These are phyloP conservation scores for Hagleromyces aurorensis DNA, from an alignment of 805 yeast genomes.

Conservation along the genomic window DNA sequence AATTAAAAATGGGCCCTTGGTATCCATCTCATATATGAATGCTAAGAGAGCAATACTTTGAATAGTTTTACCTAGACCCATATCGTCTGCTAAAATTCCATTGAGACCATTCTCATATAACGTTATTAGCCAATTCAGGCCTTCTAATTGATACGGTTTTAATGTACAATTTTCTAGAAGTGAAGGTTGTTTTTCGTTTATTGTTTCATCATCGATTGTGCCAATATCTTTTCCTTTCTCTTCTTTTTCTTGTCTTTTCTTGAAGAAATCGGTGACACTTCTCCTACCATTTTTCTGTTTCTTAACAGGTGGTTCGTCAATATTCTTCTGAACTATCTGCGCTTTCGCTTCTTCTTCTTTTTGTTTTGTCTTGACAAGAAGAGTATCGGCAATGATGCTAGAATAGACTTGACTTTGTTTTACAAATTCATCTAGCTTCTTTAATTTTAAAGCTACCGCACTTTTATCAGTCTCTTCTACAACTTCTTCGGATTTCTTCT, in stretches of 20 bases:
- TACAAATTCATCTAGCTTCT: conserved; percentile 65
- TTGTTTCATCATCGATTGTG: conserved; percentile 11
- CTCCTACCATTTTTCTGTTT: conserved; percentile 14
- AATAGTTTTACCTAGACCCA: conserved; percentile 94
- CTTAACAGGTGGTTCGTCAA: conserved; percentile 19
- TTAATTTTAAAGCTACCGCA: conserved; percentile 50
- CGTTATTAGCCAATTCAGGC: conserved; percentile 84
- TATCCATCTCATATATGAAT: conserved; percentile 69
- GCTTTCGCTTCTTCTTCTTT: conserved; percentile 29
- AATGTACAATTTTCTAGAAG: conserved; percentile 49
- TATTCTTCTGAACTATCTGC: conserved; percentile 13
- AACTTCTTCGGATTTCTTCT: conserved; percentile 8
- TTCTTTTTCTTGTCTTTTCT: conserved; percentile 8
- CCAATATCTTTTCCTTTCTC: conserved; percentile 3
- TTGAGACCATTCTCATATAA: conserved; percentile 88
- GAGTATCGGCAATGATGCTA: conserved; percentile 73
- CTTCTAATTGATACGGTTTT: conserved; percentile 83
- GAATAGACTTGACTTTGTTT: conserved; percentile 84
- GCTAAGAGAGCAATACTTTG: conserved; percentile 78
- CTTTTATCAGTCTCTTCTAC: conserved; percentile 32
- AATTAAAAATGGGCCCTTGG: conserved; percentile 68
- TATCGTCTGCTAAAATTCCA: conserved; percentile 94
- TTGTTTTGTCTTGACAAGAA: conserved; percentile 40
- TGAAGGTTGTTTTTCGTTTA: conserved; percentile 43
- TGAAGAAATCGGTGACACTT: conserved; percentile 21